Conservation (phyloP, 225 moss, liverwort and hornwort species). For the Ulota crispa region DNA sequence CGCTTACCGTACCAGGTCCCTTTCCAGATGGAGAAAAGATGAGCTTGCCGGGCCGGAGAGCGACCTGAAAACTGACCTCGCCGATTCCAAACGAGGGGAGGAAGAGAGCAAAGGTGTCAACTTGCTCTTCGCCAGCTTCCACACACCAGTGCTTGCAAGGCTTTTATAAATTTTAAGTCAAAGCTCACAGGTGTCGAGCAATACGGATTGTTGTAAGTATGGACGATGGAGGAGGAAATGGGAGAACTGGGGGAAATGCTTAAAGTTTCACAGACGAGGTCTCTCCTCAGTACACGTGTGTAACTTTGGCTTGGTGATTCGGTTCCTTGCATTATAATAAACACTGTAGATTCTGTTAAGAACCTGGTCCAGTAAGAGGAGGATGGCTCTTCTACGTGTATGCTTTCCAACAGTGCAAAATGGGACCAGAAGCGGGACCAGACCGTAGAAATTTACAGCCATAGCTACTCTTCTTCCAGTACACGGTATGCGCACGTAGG, state of each 20-base stretch:
- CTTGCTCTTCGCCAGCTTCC: not conserved
- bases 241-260: not conserved
- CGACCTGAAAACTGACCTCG: not conserved
- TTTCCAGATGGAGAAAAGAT: not conserved
- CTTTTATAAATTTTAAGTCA: not conserved
- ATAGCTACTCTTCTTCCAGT: no score
- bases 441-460: no score
- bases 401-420: no score
- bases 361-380: no score
- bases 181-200: not conserved
- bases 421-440: no score
- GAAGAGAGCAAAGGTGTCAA: not conserved
- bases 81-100: not conserved
- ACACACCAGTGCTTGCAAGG: not conserved
- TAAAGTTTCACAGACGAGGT: not conserved
- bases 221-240: not conserved
- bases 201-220: not conserved
- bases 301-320: no score
- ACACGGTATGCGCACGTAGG: no score
- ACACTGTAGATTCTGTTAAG: no score
- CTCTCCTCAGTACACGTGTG: not conserved
- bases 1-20: not conserved
- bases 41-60: not conserved
- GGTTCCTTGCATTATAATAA: no score
- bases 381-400: no score